Evolutionary conservation across 495 filamentous ascomycete genomes (phyloP), one percentile per base, ranked within the genome.

Genomic region (Penicilliopsis zonata): DNA sequence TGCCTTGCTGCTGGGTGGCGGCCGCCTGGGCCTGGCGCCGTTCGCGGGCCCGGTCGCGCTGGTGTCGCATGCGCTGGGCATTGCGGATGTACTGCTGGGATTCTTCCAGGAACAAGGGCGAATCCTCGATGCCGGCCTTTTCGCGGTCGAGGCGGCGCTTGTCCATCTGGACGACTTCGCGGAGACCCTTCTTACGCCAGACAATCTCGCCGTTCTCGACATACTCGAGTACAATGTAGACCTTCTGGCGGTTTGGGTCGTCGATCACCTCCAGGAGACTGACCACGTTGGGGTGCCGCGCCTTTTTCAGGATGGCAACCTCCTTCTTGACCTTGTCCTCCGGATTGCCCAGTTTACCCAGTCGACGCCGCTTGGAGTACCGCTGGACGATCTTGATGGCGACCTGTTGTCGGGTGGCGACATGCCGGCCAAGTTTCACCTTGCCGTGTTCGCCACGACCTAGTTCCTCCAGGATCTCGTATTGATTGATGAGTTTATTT

Each of bases 381-480:
- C 90, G 70, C 28, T 93, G 83, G 16, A 99, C 90, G 44, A 99
- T 96, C 58, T 96, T 99, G 67, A 99, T 94, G 12, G 90, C 90
- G 3, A 95, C 87, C 43, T 78, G 73, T 34, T 92, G 82, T 34
- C 72, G 72, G 0, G 77, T 87, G 19, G 73, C 64, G 5, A 81
- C 54, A 45, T 94, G 84, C 25, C 80, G 70, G 18, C 86, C 92
- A 23, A 93, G 65, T 60, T 98, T 98, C 34, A 98, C 90, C 57
- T 96, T 98, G 36, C 90, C 90, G 53, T 99, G 90, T 36, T 90
- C 80, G 23, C 90, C 90, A 25, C 88, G 80, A 20, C 90, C 90
- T 32, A 99, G 79, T 59, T 96, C 92, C 49, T 92, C 78, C 34
- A 96, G 76, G 46, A 99, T 83, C 46, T 94, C 84, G 53, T 99